A percentile compares a stretch with the other conserved stretches of the same genome.
Evolutionary conservation across 306 rosid genomes (phyloP).

Genomic region (Hippophae tibetana): DNA sequence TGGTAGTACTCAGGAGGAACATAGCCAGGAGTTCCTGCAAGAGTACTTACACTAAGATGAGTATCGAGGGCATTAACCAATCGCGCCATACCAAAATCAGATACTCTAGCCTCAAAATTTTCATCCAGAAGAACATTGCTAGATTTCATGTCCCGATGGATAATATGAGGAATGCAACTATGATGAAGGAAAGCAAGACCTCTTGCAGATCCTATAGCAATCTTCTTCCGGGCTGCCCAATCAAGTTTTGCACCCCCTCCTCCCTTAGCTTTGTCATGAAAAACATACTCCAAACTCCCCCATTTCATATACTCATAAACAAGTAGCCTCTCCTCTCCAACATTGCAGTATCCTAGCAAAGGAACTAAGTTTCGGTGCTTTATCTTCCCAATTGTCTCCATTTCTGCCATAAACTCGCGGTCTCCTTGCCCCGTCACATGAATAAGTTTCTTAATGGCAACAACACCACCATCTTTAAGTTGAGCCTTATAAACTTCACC

Average conservation of each 20-base stretch:
- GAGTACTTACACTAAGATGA: slow-evolving; percentile 76
- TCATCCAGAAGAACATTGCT: slow-evolving; percentile 81
- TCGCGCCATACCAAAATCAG: slow-evolving; percentile 87
- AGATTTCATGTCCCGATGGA: slow-evolving; percentile 80
- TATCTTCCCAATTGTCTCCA: slow-evolving; percentile 82
- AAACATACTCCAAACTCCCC: slow-evolving; percentile 71
- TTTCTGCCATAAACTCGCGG: slow-evolving; percentile 81
- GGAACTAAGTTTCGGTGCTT: slow-evolving; percentile 74
- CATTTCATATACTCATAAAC: slow-evolving; percentile 81
- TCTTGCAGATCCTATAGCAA: slow-evolving; percentile 71
- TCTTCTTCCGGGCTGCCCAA: slow-evolving; percentile 63
- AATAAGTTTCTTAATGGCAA: slow-evolving; percentile 74
- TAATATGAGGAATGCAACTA: slow-evolving; percentile 72
- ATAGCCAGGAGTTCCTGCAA: slow-evolving; percentile 77
- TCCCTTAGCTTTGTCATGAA: slow-evolving; percentile 44
- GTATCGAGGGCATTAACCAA: slow-evolving; percentile 66
- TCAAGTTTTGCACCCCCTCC: slow-evolving; percentile 32
- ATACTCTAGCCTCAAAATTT: slow-evolving; percentile 68
- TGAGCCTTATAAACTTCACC: slow-evolving; percentile 78
- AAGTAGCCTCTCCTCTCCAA: slow-evolving; percentile 80
- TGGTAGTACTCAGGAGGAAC: slow-evolving; percentile 88
- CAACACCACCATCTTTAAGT: slow-evolving; percentile 54
- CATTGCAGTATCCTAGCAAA: slow-evolving; percentile 62
- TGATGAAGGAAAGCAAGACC: slow-evolving; percentile 87
- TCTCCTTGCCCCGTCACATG: slow-evolving; percentile 74